Percentiles rank a stretch among this genome's conserved stretches.
Conservation (phyloP, 225 moss, liverwort and hornwort genomes). For the Marchantia paleacea region DNA sequence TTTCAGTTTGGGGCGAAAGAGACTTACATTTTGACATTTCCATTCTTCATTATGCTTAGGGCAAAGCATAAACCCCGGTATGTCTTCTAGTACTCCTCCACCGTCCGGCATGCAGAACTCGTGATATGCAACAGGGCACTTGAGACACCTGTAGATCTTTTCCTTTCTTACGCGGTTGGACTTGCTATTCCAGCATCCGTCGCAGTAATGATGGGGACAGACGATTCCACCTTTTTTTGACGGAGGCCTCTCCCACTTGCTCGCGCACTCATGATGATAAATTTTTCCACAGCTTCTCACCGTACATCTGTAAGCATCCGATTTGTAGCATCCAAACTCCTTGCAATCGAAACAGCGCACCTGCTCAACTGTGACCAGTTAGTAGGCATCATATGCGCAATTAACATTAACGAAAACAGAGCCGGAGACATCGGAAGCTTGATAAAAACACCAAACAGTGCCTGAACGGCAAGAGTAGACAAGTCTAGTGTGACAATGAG, state of each 20-base stretch:
- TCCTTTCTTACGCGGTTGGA: conserved; percentile 31
- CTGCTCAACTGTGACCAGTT: conserved; percentile 32
- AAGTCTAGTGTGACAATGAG: too few species aligned
- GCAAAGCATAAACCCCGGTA: conserved; percentile 60
- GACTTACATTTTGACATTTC: conserved; percentile 44
- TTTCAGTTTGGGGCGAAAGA: not conserved
- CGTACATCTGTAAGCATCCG: conserved; percentile 43
- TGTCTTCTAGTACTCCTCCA: conserved; percentile 57
- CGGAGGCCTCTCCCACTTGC: conserved; percentile 47
- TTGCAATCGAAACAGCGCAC: conserved; percentile 67
- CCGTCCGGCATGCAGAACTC: conserved; percentile 57
- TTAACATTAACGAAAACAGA: not conserved
- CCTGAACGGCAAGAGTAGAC: too few species aligned
- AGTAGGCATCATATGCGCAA: not conserved
- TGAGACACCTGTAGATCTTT: conserved; percentile 51
- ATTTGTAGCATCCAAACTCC: conserved; percentile 50
- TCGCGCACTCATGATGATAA: conserved; percentile 52
- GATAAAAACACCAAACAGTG: not conserved
- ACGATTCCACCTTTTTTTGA: conserved; percentile 34
- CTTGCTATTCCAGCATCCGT: conserved; percentile 48
- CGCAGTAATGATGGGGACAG: conserved; percentile 65
- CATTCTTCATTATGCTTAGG: conserved; percentile 61
- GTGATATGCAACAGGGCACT: conserved; percentile 60
- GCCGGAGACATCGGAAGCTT: not conserved
- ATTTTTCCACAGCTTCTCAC: conserved; percentile 52